phyloP scores from a whole-genome alignment of 179 eudicot genomes.

The Silene noctiflora region DNA sequence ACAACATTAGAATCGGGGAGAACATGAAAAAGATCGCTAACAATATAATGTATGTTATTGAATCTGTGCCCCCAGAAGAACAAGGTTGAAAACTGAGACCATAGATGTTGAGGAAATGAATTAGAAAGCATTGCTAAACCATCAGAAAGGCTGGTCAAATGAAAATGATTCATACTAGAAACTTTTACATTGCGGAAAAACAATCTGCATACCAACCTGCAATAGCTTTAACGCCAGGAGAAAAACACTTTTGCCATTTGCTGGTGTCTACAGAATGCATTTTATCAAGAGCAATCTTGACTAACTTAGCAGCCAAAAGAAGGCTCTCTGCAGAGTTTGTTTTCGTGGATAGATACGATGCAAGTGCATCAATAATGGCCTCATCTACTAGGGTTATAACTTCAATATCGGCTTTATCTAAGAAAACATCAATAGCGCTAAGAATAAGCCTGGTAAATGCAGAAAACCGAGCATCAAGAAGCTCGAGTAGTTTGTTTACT shows the following conservation, averaged over 20 bases:
- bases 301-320: slow-evolving; percentile 56
- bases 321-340: slow-evolving; percentile 49
- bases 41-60: not conserved
- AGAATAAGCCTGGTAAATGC: slow-evolving; percentile 54
- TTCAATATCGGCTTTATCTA: slow-evolving; percentile 43
- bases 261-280: slow-evolving; percentile 38
- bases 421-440: slow-evolving; percentile 45
- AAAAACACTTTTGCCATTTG: slow-evolving; percentile 47
- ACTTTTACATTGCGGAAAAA: not conserved
- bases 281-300: slow-evolving; percentile 46
- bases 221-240: slow-evolving; percentile 41
- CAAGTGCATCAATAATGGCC: slow-evolving; percentile 39
- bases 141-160: not conserved
- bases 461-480: slow-evolving; percentile 42
- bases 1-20: not conserved
- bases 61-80: not conserved
- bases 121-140: not conserved
- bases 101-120: not conserved
- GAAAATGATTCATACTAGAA: not conserved
- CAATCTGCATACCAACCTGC: slow-evolving; percentile 43
- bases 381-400: slow-evolving; percentile 35
- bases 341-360: slow-evolving; percentile 42
- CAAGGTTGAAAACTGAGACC: not conserved
- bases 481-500: slow-evolving; percentile 44
- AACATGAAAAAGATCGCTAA: not conserved